Base-by-base conservation (phyloP, 805 yeast genomes). In the Jamesozyma jinghongensis region DNA sequence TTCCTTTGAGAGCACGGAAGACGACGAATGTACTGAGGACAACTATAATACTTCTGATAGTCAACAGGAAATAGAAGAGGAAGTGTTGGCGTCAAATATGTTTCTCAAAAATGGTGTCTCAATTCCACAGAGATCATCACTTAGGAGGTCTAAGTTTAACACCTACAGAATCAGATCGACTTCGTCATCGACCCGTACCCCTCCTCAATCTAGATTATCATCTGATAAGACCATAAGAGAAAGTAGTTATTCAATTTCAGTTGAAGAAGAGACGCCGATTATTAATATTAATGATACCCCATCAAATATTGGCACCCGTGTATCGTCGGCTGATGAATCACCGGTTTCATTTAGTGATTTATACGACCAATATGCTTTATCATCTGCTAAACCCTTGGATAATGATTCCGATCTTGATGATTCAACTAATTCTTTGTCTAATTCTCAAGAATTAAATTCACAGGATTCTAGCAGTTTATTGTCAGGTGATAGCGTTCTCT, bases 111-210 rank as follows among this genome's bases (percentile, higher is more conserved):
- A 53, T 38, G 61, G 60, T 0, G 35, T 56, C 3, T 44, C 52
- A 13, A 52, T 56, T 16, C 61, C 61, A 25, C 56, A 48, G 37
- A 63, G 63, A 42, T 66, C 62, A 5, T 55, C 66, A 0, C 46
- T 65, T 33, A 70, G 64, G 49, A 66, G 78, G 54, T 66, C 73
- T 44, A 64, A 70, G 49, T 72, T 77, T 68, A 67, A 73, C 25
- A 70, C 76, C 1, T 73, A 73, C 50, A 64, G 74, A 46, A 62
- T 67, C 55, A 68, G 66, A 44, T 51, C 60, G 10, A 14, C 40
- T 2, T 22, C 43, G 44, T 51, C 60, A 20, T 13, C 32, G 6
- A 20, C 45, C 6, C n/a, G 40, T 1, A n/a, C 40, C 6, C 3
- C 40, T 19, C 5, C 31, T n/a, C 13, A 31, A 31, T 35, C 32